Conservation (phyloP, 2,329 filamentous ascomycete genomes). For the Talaromyces amestolkiae region DNA sequence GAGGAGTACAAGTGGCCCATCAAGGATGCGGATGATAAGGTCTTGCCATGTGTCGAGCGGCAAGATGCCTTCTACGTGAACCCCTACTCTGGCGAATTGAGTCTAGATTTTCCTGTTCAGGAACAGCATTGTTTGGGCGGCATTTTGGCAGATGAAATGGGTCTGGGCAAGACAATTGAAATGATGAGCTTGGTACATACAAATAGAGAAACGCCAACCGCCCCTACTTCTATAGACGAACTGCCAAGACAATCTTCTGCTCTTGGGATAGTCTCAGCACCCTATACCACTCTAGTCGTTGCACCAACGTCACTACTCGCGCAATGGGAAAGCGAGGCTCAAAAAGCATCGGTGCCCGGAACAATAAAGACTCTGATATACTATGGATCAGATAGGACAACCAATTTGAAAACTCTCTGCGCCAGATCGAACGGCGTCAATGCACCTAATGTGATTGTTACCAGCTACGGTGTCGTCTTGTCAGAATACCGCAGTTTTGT, state of each 20-base stretch:
- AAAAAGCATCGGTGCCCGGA: constrained; percentile 81
- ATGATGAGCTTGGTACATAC: constrained; percentile 93
- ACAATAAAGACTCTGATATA: constrained; percentile 84
- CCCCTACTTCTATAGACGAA: constrained; percentile 53
- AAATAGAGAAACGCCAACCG: constrained; percentile 53
- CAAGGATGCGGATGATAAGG: constrained; percentile 81
- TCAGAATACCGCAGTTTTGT: constrained; percentile 81
- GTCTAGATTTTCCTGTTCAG: constrained; percentile 85
- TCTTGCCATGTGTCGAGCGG: constrained; percentile 63
- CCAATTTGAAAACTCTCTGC: constrained; percentile 76
- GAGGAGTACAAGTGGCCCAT: constrained; percentile 89
- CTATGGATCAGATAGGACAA: constrained; percentile 81
- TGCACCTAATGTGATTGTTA: constrained; percentile 88
- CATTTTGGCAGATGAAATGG: constrained; percentile 94
- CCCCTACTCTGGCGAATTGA: constrained; percentile 91
- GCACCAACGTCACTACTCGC: constrained; percentile 95
- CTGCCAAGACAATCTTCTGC: constrained; percentile 63
- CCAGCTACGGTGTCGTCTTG: constrained; percentile 86
- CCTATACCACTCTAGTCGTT: constrained; percentile 89
- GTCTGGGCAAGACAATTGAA: constrained; percentile 95
- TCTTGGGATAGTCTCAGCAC: constrained; percentile 63
- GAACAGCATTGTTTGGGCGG: constrained; percentile 93
- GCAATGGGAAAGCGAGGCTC: constrained; percentile 94
- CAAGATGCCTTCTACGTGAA: constrained; percentile 88
- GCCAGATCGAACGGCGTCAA: constrained; percentile 68